Base-by-base conservation (phyloP, 139 green algal genomes). In the Desmodesmus armatus region DNA sequence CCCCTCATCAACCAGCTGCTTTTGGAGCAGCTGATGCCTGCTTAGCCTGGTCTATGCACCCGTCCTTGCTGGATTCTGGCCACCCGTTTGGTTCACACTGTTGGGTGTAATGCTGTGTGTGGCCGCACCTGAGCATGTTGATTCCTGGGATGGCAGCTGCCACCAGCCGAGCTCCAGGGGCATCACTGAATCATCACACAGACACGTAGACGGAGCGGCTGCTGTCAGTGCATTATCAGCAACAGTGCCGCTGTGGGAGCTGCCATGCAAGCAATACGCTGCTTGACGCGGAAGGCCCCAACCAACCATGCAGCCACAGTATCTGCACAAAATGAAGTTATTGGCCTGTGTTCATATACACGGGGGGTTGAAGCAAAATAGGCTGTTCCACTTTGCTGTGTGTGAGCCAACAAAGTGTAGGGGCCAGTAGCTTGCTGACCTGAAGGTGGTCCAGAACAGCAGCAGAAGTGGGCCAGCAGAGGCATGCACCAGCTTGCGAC, bases 401-500 rank as follows among this genome's bases (percentile, higher is more conserved):
- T n/a, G n/a, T n/a, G n/a, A 37, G 78, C 60, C 58, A 75, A 62
- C 31, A 83, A 40, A 39, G 49, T 75, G 5, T 33, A 29, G 29
- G 29, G n/a, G 21, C 27, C 51, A 33, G 1, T 11, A 25, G 19
- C 1, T 73, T 55, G 5, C 70, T 27, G 62, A 97, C 93, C 94
- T 97, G 91, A 98, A 99, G 3, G 98, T 81, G 27, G 92, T 89
- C 96, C 96, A 99, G 31, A 84, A 95, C 21, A 97, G 72, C 25
- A 97, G 47, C 72, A 97, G 98, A 6, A 98, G 79, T 0, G 97
- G 96, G 0, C 96, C 97, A 2, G 95, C 91, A 2, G 94, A 95
- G 31, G 94, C 97, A 91, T 99, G 97, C 49, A 99, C 95, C 77
- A 99, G 87, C 90, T 99, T 99, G 37, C 96, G 91, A 74, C 90